Conservation (phyloP, 768 basidiomycete species). For the Lactarius sp. region DNA sequence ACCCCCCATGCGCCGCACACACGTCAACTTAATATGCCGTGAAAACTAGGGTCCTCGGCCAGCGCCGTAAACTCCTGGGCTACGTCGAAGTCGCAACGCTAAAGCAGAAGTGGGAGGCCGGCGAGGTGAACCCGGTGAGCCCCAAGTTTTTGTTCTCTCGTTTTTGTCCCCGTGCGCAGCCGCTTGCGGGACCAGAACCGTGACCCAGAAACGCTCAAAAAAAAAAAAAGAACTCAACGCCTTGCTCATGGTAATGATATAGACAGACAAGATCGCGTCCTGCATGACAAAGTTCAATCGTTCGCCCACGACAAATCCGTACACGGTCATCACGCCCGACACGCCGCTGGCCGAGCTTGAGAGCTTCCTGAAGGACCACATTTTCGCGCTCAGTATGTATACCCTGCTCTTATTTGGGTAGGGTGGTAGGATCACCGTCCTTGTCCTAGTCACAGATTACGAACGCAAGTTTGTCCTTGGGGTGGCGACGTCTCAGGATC, state of each 20-base stretch:
- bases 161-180: slow-evolving; percentile 15
- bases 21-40: neutral
- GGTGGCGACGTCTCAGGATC: slow-evolving; percentile 71
- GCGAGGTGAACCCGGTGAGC: slow-evolving; percentile 63
- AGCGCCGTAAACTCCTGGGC: slow-evolving; percentile 68
- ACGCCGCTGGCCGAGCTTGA: slow-evolving; percentile 81
- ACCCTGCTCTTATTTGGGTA: slow-evolving; percentile 1
- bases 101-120: slow-evolving; percentile 75
- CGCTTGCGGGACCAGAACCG: too few species aligned
- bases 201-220: neutral
- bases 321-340: slow-evolving; percentile 75
- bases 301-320: slow-evolving; percentile 40
- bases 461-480: slow-evolving; percentile 79
- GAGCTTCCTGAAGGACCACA: slow-evolving; percentile 62
- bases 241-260: neutral
- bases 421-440: neutral
- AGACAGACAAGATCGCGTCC: slow-evolving; percentile 67
- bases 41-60: slow-evolving; percentile 62
- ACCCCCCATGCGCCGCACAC: too few species aligned
- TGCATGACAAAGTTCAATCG: slow-evolving; percentile 77
- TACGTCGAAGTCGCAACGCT: slow-evolving; percentile 75
- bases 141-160: neutral
- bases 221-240: neutral
- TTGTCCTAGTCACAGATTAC: slow-evolving; percentile 67
- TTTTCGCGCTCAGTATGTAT: slow-evolving; percentile 68